These are phyloP conservation scores for Tetrahymena elliotti DNA, from an alignment of 73 alveolate genomes.

Conservation along the genomic window DNA sequence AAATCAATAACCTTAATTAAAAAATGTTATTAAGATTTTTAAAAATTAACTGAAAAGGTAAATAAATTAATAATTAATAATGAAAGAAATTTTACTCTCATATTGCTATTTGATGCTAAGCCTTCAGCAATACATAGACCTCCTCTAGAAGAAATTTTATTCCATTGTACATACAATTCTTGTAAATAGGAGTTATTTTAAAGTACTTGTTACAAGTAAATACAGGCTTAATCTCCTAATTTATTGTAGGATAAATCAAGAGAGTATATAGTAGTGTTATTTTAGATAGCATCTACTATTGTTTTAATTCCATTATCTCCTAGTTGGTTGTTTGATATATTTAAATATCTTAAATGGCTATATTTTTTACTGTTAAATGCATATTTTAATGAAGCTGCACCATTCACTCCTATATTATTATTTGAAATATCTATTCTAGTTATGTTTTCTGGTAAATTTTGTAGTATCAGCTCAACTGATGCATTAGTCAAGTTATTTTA, in stretches of 20 bases:
- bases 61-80: no score
- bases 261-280: not conserved
- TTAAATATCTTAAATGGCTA: not conserved
- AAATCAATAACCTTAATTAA: slow-evolving; percentile 12
- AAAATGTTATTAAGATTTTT: no score
- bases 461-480: not conserved
- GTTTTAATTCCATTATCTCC: slow-evolving; percentile 13
- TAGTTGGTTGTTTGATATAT: not conserved
- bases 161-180: not conserved
- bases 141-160: not conserved
- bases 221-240: not conserved
- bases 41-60: no score
- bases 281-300: not conserved
- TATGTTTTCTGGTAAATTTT: not conserved
- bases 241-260: not conserved
- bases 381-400: not conserved
- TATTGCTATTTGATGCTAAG: not conserved
- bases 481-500: not conserved
- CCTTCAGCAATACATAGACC: not conserved
- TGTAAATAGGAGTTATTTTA: not conserved
- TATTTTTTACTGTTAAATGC: not conserved
- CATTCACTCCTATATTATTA: slow-evolving; percentile 4
- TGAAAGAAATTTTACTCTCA: not conserved
- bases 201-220: not conserved
- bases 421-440: slow-evolving; percentile 2